Evolutionary conservation across 306 rosid species (phyloP), one percentile per base, ranked within the genome.

Genomic region (Corylus avellana): DNA sequence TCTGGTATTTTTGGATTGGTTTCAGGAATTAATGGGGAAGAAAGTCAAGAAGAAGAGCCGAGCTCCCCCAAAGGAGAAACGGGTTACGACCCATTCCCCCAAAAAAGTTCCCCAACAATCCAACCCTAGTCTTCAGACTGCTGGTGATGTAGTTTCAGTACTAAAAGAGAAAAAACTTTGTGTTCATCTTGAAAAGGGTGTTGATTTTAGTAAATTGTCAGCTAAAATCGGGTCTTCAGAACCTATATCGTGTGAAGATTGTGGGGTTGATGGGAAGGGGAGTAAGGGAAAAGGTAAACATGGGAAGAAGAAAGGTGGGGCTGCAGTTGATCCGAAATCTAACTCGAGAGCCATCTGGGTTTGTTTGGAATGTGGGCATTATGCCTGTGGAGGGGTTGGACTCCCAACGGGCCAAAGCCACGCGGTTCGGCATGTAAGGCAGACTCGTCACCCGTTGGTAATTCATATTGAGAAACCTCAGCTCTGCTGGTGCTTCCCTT

Each of bases 401-500:
- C 88, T 96, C 63, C 99, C 98, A 12, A 82, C 78, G 54, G 84
- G 77, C 77, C 85, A 85, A 6, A 84, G 84, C 78, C 99, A 96
- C 72, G 92, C 84, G 0, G 49, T 91, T 72, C 85, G 84, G 72
- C 99, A 96, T 75, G 66, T 87, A 0, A 89, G 90, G 91, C 96
- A 84, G 83, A 85, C 72, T 64, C 89, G 81, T n/a, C 99, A 96
- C 59, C 90, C 87, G 0, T 81, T 96, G 66, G 90, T 86, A 74
- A 86, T 93, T 73, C 88, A 93, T 78, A 86, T 72, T 13, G 89
- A 87, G 2, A 91, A 90, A 46, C 94, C 97, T 35, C 97, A 88
- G 80, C 79, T 93, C 27, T 88, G 94, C 70, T 96, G 98, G 99
- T 96, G 99, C 81, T 96, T 96, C 77, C 81, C 80, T 64, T 96